A percentile compares a stretch with the other conserved stretches of the same genome.
Conservation (phyloP, 495 filamentous ascomycete genomes). For the Daldinia childiae region DNA sequence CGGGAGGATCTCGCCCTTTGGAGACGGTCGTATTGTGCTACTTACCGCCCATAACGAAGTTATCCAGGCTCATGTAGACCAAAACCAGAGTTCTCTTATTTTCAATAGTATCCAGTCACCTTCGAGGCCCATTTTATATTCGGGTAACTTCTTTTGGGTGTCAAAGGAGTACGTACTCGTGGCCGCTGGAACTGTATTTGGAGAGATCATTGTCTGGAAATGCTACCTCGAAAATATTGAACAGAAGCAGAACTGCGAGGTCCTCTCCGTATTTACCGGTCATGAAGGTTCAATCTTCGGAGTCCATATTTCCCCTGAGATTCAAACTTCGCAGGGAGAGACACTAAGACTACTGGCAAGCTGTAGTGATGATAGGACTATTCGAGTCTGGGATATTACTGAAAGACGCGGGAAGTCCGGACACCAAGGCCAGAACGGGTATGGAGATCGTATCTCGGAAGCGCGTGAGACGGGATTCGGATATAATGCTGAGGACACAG, state of each 20-base stretch:
- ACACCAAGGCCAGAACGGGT: slow-evolving; percentile 4
- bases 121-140: slow-evolving; percentile 87
- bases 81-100: slow-evolving; percentile 27
- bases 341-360: slow-evolving; percentile 75
- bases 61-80: slow-evolving; percentile 47
- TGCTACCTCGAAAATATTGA: slow-evolving; percentile 53
- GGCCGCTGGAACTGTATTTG: slow-evolving; percentile 90
- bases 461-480: slow-evolving; percentile 63
- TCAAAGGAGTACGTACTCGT: slow-evolving; percentile 69
- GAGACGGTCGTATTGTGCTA: slow-evolving; percentile 52
- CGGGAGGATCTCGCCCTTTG: slow-evolving; percentile 63
- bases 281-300: slow-evolving; percentile 96
- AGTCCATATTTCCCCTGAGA: slow-evolving; percentile 74
- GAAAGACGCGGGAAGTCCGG: slow-evolving; percentile 34
- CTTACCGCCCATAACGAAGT: slow-evolving; percentile 89
- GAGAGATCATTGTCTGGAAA: slow-evolving; percentile 92
- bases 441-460: slow-evolving; percentile 38
- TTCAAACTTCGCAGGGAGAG: slow-evolving; percentile 51
- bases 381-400: slow-evolving; percentile 86
- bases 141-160: slow-evolving; percentile 75
- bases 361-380: slow-evolving; percentile 94
- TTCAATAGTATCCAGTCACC: slow-evolving; percentile 66
- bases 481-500: slow-evolving; percentile 41
- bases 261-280: slow-evolving; percentile 80
- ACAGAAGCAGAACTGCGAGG: slow-evolving; percentile 40